Percentiles rank a stretch among this genome's conserved stretches.
Conservation (phyloP, 371 early-diverging fungal species). For the Dinochytrium kinnereticum region DNA sequence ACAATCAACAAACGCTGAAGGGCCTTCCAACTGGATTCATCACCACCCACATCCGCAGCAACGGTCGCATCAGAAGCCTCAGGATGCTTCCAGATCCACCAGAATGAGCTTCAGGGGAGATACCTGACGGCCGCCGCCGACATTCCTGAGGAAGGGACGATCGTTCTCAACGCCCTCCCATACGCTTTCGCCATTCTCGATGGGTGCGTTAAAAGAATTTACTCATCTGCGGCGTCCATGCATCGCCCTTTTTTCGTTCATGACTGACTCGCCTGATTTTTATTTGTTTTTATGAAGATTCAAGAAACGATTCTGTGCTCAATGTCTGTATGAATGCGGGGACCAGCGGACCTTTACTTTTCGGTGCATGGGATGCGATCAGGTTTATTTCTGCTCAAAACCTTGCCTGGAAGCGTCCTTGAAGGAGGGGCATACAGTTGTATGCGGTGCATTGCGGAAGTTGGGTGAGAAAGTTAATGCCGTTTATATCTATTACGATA, state of each 20-base stretch:
- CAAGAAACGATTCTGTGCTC: slow-evolving; percentile 10
- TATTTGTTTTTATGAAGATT: neutral
- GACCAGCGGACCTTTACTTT: neutral
- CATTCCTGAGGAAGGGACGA: neutral
- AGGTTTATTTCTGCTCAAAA: slow-evolving; percentile 55
- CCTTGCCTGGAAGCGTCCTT: slow-evolving; percentile 41
- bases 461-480: slow-evolving; percentile 34
- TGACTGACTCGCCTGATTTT: neutral
- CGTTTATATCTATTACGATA: neutral
- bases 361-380: slow-evolving; percentile 57
- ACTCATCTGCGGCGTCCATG: no score
- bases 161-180: neutral
- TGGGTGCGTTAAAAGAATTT: no score
- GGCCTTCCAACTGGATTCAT: no score
- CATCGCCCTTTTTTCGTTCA: no score
- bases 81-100: neutral
- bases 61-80: no score
- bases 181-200: neutral
- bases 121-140: neutral
- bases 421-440: slow-evolving; percentile 31
- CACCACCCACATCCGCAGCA: no score
- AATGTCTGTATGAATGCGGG: neutral
- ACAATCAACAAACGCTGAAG: no score
- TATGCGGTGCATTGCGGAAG: slow-evolving; percentile 52
- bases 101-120: neutral